Conservation (phyloP, 2,329 filamentous ascomycete species). For the Hymenoscyphus salicellus region DNA sequence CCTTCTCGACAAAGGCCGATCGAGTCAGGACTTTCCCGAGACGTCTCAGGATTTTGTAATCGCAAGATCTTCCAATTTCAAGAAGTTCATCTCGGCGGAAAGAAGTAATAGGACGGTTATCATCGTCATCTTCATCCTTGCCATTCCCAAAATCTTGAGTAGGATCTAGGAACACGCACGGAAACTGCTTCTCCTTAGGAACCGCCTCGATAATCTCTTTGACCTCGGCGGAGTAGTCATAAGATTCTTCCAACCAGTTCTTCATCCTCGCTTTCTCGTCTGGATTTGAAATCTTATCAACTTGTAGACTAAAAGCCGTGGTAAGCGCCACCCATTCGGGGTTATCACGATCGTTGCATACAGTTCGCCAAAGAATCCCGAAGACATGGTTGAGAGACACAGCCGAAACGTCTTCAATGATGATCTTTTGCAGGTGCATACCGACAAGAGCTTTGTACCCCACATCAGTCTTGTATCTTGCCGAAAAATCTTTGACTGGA, state of each 20-base stretch:
- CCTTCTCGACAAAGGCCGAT: slow-evolving; percentile 22
- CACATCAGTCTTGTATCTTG: slow-evolving; percentile 18
- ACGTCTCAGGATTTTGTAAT: slow-evolving; percentile 22
- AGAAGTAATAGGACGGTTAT: slow-evolving; percentile 13
- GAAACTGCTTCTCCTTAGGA: slow-evolving; percentile 14
- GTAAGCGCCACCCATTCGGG: slow-evolving; percentile 17
- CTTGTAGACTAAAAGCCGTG: slow-evolving; percentile 16
- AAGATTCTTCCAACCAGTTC: slow-evolving; percentile 24
- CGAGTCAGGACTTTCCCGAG: slow-evolving; percentile 22
- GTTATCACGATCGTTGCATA: slow-evolving; percentile 23
- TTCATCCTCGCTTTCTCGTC: slow-evolving; percentile 22
- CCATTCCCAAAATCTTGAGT: slow-evolving; percentile 16
- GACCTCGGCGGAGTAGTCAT: slow-evolving; percentile 24
- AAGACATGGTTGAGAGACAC: slow-evolving; percentile 25
- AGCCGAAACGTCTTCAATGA: slow-evolving; percentile 17
- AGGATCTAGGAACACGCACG: slow-evolving; percentile 25
- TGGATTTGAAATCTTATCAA: slow-evolving; percentile 18
- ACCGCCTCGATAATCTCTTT: slow-evolving; percentile 19
- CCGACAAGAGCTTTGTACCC: slow-evolving; percentile 18
- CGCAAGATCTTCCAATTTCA: slow-evolving; percentile 25
- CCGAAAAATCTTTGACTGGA: slow-evolving; percentile 20
- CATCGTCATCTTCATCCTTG: slow-evolving; percentile 9
- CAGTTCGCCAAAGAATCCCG: slow-evolving; percentile 21
- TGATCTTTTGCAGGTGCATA: slow-evolving; percentile 20
- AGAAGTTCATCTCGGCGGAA: slow-evolving; percentile 23